Base-by-base conservation (phyloP, 78 protist genomes). In the Cavenderia fasciculata region DNA sequence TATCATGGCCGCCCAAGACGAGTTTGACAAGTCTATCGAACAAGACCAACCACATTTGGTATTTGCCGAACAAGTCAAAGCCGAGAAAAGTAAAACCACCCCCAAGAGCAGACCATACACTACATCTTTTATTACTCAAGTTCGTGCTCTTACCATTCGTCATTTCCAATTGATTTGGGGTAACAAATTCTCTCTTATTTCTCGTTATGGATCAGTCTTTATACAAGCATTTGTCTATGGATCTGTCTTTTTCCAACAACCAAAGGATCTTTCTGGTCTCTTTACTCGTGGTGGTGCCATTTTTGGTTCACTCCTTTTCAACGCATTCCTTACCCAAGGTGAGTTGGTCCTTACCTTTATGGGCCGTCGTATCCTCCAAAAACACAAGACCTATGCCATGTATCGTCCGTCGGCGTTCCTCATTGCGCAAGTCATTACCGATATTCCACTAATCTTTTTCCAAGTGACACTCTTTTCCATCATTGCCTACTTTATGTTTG, bases 401-500 rank as follows among this genome's bases (percentile, higher is more conserved):
- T 86, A 86, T 23, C 63, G 84, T 38, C 92, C 92, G 2, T 34
- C 84, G 25, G 92, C 92, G 10, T 59, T 72, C 57, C 92, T 72
- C n/a, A 57, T 86, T 29, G 92, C 92, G 2, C 92, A 86, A 47
- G 84, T 86, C 52, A 66, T 72, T 0, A 41, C 84, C 6, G 92
- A 86, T 71, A 19, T 86, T 25, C 92, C 92, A 63, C 27, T 86
- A 43, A 68, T 41, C 1, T 41, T 57, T n/a, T 4, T 72, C 16
- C 92, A 86, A 46, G 92, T 86, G 14, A 63, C 72, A 38, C 47
- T 86, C 29, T 86, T 71, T 27, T 71, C 74, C 0, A 49, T 68
- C 18, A 46, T 86, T 0, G 84, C 78, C 10, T 86, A 86, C 57
- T 86, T 62, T 41, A 86, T 86, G 92, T 86, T 74, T 65, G 92